Base-by-base conservation (phyloP, 2,329 filamentous ascomycete genomes). In the Basipetospora chlamydospora region DNA sequence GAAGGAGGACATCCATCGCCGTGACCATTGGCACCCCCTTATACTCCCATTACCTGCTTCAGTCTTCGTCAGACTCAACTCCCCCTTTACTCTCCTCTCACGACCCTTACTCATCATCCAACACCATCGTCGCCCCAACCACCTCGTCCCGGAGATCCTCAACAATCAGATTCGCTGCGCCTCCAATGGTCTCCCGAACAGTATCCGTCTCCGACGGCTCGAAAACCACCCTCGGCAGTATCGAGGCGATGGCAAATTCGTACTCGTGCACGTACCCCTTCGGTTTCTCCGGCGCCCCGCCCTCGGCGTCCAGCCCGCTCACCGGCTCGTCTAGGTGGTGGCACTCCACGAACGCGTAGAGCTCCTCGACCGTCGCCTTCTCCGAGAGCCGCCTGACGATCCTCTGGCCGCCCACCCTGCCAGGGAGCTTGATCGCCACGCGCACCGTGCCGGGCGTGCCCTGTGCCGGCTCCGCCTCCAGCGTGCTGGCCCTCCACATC, bases 331-430 rank as follows among this genome's bases (percentile, higher is more conserved):
- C n/a, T n/a, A n/a, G n/a, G 36, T 84, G 77, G 52, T 86, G 79
- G 58, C 88, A 96, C 52, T 98, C 90, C 3, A 96, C 86, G 58
- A 93, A 95, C 0, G 88, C 90, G 55, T 96, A 96, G 5, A 98
- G 60, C 49, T 95, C 86, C 52, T 96, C 88, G 26, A 96, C 63
- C 2, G 70, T 66, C 0, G 81, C 73, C n/a, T 73, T 64, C 1
- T 68, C 63, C 0, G 64, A 56, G 53, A 98, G 96, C 34, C 72
- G 73, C 28, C 88, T 71, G 39, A 93, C 72, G 2, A 94, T 71
- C 28, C 87, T 70, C 33, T 84, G 80, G 1, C 74, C 80, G 4
- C 72, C 78, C 0, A 57, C 58, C 21, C 54, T 54, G 44, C 67
- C 63, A 7, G 73, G 72, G 67, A 79, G 70, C 58, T 74, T 77